phyloP scores from a whole-genome alignment of 1,139 yeast genomes.

The Hansenula lynferdii region DNA sequence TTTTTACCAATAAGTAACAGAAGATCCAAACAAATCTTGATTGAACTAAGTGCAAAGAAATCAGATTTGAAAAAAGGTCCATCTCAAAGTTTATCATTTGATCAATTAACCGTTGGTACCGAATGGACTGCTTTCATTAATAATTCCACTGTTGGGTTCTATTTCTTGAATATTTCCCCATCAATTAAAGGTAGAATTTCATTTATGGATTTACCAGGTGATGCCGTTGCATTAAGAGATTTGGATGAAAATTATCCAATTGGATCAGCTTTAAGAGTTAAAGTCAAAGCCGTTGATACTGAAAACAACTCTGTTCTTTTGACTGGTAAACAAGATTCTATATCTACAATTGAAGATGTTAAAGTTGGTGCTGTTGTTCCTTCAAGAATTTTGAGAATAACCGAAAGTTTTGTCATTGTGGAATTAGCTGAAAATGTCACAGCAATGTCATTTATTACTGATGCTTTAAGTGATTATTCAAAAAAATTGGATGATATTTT shows the following conservation, averaged over 20 bases:
- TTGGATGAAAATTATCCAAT: constrained; percentile 56
- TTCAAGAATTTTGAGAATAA: constrained; percentile 58
- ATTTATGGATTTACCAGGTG: constrained; percentile 58
- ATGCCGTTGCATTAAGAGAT: constrained; percentile 44
- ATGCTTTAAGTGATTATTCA: constrained; percentile 71
- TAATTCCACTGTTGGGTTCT: constrained; percentile 50
- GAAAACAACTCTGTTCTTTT: constrained; percentile 49
- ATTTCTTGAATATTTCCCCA: constrained; percentile 73
- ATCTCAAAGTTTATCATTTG: constrained; percentile 41
- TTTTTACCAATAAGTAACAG: constrained; percentile 68
- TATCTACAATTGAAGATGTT: constrained; percentile 45
- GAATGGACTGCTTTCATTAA: constrained; percentile 62
- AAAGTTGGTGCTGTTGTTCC: constrained; percentile 57
- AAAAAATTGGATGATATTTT: constrained; percentile 49
- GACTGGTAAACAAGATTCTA: constrained; percentile 41
- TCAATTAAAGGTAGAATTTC: constrained; percentile 63
- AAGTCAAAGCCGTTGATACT: constrained; percentile 48
- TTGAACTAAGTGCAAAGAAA: constrained; percentile 62
- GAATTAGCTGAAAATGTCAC: constrained; percentile 57
- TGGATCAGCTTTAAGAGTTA: constrained; percentile 65
- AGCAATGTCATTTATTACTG: constrained; percentile 71
- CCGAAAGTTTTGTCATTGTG: constrained; percentile 58
- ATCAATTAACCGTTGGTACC: constrained; percentile 42
- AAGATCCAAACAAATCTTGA: constrained; percentile 47
- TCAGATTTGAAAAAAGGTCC: constrained; percentile 30